Conservation (phyloP, 345 rosid genomes). For the Litchi chinensis region DNA sequence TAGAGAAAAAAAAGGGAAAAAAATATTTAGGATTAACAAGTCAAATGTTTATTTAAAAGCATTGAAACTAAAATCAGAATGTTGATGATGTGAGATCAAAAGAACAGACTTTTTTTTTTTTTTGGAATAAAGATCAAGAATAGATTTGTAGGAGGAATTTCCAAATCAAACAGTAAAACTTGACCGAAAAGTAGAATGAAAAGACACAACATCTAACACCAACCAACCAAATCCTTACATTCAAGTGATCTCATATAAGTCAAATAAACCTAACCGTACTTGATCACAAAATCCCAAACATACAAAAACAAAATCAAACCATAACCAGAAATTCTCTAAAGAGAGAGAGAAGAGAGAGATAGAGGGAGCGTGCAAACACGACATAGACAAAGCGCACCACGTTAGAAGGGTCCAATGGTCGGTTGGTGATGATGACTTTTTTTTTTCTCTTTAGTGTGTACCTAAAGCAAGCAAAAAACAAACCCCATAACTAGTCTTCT, state of each 20-base stretch:
- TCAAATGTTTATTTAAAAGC: no score
- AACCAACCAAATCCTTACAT: neutral
- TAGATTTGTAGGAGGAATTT: neutral
- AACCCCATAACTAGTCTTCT: neutral
- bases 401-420: slow-evolving; percentile 60
- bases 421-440: slow-evolving; percentile 54
- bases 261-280: neutral
- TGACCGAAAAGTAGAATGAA: neutral
- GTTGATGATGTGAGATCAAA: no score
- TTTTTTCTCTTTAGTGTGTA: slow-evolving; percentile 27
- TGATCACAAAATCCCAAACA: neutral
- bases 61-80: no score
- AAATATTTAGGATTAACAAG: no score
- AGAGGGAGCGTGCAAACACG: slow-evolving; percentile 80
- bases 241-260: neutral
- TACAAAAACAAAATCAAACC: no score
- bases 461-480: slow-evolving; percentile 19
- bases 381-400: slow-evolving; percentile 60
- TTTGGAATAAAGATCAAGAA: no score
- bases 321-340: neutral
- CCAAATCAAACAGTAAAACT: neutral
- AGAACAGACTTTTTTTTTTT: neutral
- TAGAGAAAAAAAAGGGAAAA: no score
- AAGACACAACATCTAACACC: neutral
- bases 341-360: neutral